Evolutionary conservation across 2,329 filamentous ascomycete species (phyloP).

Genomic region (Ascochyta pisi): DNA sequence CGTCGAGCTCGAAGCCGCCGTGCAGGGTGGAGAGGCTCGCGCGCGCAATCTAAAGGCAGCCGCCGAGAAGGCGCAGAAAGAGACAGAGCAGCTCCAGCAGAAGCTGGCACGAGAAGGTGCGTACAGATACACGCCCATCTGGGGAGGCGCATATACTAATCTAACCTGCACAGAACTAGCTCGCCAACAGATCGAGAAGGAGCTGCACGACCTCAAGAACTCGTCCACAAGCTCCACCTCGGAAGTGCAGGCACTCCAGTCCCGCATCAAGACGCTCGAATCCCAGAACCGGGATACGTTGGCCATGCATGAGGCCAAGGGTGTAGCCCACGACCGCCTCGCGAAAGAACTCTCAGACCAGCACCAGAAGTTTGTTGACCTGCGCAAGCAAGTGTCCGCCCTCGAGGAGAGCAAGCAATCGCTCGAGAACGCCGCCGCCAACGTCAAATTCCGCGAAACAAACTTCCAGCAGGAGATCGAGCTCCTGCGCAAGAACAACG

Average conservation of each 20-base stretch:
- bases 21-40: conserved; percentile 82
- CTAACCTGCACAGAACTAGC: conserved; percentile 67
- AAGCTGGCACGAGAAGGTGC: conserved; percentile 84
- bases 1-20: conserved; percentile 90
- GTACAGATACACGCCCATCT: conserved; percentile 24
- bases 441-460: conserved; percentile 88
- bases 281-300: conserved; percentile 91
- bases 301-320: conserved; percentile 87
- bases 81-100: conserved; percentile 79
- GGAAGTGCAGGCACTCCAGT: conserved; percentile 77
- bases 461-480: conserved; percentile 89
- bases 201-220: conserved; percentile 79
- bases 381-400: conserved; percentile 80
- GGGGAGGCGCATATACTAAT: conserved; percentile 4
- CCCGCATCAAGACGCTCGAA: conserved; percentile 86
- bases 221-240: conserved; percentile 75
- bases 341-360: conserved; percentile 86
- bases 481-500: conserved; percentile 84
- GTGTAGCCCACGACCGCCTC: conserved; percentile 82
- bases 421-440: conserved; percentile 79
- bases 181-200: conserved; percentile 77
- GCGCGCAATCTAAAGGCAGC: conserved; percentile 81
- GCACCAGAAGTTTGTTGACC: conserved; percentile 84
- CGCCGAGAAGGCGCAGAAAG: conserved; percentile 81
- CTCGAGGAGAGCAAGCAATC: conserved; percentile 85